Evolutionary conservation across 2,329 filamentous ascomycete genomes (phyloP).

Genomic region (Pseudogymnoascus destructans): DNA sequence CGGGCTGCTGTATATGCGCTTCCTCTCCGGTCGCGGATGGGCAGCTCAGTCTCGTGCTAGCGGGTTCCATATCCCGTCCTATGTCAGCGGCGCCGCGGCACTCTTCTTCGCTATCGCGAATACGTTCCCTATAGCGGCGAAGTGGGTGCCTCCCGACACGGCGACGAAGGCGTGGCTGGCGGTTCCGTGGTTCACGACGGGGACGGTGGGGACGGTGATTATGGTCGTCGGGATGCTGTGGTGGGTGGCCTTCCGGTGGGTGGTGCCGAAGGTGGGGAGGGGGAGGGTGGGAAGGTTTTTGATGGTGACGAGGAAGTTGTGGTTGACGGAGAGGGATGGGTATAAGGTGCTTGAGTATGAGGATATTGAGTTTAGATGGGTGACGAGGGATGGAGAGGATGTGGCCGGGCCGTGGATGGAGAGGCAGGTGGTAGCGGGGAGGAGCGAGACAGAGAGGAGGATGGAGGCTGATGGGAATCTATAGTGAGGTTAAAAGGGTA

Average conservation of each 20-base stretch:
- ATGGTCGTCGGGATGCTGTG: not conserved
- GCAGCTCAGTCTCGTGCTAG: not conserved
- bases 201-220: not conserved
- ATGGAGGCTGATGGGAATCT: not conserved
- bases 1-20: constrained; percentile 26
- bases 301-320: constrained; percentile 10
- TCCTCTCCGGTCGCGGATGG: constrained; percentile 10
- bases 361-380: constrained; percentile 11
- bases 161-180: not conserved
- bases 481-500: not conserved
- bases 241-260: constrained; percentile 2
- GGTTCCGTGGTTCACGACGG: constrained; percentile 8
- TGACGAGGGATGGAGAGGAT: not conserved
- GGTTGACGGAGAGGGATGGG: constrained; percentile 7
- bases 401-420: not conserved
- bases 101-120: constrained; percentile 5
- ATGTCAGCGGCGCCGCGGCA: not conserved
- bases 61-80: not conserved
- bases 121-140: constrained; percentile 8
- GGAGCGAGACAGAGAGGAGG: not conserved
- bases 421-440: not conserved
- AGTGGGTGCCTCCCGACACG: constrained; percentile 6
- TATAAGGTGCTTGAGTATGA: constrained; percentile 11
- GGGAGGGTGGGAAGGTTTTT: constrained; percentile 4
- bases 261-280: constrained; percentile 9